Evolutionary conservation across 2,329 filamentous ascomycete genomes (phyloP).

Genomic region (Orbilia blumenaviensis): DNA sequence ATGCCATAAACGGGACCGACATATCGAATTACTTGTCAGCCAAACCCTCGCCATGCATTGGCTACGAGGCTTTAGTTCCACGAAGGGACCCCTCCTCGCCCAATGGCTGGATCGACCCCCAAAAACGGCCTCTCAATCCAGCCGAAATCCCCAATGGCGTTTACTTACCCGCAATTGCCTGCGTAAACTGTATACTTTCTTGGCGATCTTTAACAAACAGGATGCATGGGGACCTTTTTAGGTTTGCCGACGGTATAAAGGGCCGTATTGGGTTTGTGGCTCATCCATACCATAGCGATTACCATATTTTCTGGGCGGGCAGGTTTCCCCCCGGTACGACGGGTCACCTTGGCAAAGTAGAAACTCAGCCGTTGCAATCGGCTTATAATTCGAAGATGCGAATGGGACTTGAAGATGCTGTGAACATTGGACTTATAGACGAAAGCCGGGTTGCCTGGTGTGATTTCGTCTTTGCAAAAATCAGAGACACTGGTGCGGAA

Average conservation of each 20-base stretch:
- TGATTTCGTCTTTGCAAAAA: constrained; percentile 10
- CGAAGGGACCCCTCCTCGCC: constrained; percentile 15
- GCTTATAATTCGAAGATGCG: constrained; percentile 5
- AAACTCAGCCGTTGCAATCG: not conserved
- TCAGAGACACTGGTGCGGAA: constrained; percentile 28
- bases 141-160: constrained; percentile 39
- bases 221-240: constrained; percentile 38
- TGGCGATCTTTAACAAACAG: constrained; percentile 32
- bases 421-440: not conserved
- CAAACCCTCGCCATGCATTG: constrained; percentile 35
- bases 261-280: constrained; percentile 11
- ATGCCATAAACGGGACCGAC: not conserved
- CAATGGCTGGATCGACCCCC: constrained; percentile 36
- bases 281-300: constrained; percentile 22
- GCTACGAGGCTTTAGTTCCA: constrained; percentile 29
- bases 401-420: constrained; percentile 3
- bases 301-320: constrained; percentile 22
- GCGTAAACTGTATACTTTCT: constrained; percentile 39
- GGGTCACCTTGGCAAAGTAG: not conserved
- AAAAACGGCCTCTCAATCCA: constrained; percentile 5
- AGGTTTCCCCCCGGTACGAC: constrained; percentile 7
- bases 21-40: constrained; percentile 19
- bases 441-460: constrained; percentile 35
- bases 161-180: constrained; percentile 18
- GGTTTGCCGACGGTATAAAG: constrained; percentile 38